phyloP scores from a whole-genome alignment of 2,329 filamentous ascomycete genomes.

The Aspergillus spinulosporus region DNA sequence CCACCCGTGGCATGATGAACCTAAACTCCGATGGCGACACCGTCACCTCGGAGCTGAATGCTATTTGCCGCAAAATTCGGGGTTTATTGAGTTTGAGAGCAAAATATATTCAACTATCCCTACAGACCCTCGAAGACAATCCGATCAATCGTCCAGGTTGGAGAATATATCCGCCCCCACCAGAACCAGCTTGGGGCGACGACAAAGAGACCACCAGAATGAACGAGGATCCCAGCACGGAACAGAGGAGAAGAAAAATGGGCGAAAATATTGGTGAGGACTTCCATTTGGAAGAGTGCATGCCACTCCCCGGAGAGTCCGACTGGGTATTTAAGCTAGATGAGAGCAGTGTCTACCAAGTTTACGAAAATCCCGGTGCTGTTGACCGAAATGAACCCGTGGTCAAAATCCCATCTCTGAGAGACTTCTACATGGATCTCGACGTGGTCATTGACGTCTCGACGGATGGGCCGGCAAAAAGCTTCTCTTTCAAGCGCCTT shows the following conservation, averaged over 20 bases:
- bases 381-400: constrained; percentile 66
- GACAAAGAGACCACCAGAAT: constrained; percentile 48
- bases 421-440: constrained; percentile 94
- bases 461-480: constrained; percentile 93
- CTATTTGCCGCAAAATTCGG: constrained; percentile 88
- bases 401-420: constrained; percentile 82
- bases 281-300: constrained; percentile 76
- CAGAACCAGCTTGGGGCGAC: constrained; percentile 83
- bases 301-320: constrained; percentile 70
- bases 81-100: constrained; percentile 83
- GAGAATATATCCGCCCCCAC: constrained; percentile 87
- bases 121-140: constrained; percentile 80
- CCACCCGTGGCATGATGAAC: constrained; percentile 63
- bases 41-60: constrained; percentile 77
- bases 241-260: constrained; percentile 71
- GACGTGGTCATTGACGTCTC: constrained; percentile 85
- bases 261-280: constrained; percentile 90
- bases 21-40: constrained; percentile 72
- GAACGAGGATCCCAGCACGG: constrained; percentile 44
- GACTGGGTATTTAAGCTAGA: constrained; percentile 78
- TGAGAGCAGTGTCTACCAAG: constrained; percentile 83
- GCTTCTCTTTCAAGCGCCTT: constrained; percentile 89
- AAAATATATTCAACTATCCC: constrained; percentile 82
- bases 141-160: constrained; percentile 81
- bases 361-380: constrained; percentile 71